phyloP scores from a whole-genome alignment of 352 stramenopile genomes.

The Phytopythium aichiense region DNA sequence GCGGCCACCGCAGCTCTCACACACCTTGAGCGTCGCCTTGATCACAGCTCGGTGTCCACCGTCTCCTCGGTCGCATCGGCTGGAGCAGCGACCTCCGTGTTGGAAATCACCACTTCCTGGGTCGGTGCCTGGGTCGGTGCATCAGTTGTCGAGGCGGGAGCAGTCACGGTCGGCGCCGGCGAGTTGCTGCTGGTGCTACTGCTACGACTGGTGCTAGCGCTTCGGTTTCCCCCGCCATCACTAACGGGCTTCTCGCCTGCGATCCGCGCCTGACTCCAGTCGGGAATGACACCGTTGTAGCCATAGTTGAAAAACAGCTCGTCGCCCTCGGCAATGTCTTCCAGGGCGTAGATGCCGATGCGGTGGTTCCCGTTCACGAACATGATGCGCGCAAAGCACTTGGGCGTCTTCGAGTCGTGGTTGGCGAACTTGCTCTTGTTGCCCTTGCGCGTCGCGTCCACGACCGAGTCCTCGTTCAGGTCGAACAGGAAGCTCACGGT shows the following conservation, averaged over 20 bases:
- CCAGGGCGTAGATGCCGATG: conserved; percentile 92
- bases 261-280: conserved; percentile 74
- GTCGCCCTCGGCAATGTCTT: conserved; percentile 82
- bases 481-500: conserved; percentile 94
- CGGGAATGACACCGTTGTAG: conserved; percentile 74
- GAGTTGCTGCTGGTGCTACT: background rate
- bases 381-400: conserved; percentile 87
- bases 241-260: conserved; percentile 11
- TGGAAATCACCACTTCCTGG: background rate
- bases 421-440: conserved; percentile 96
- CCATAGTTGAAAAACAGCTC: conserved; percentile 87
- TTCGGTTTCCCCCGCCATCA: background rate
- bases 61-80: background rate
- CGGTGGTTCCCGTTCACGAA: conserved; percentile 90
- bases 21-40: background rate
- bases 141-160: background rate
- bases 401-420: conserved; percentile 72
- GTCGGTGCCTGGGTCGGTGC: background rate
- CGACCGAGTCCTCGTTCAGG: conserved; percentile 88
- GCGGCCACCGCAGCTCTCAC: background rate
- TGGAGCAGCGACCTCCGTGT: background rate
- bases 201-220: background rate
- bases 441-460: conserved; percentile 93
- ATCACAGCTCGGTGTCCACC: background rate
- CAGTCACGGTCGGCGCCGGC: background rate